Conservation (phyloP, 352 stramenopile genomes). For the Pythium myriotylum region DNA sequence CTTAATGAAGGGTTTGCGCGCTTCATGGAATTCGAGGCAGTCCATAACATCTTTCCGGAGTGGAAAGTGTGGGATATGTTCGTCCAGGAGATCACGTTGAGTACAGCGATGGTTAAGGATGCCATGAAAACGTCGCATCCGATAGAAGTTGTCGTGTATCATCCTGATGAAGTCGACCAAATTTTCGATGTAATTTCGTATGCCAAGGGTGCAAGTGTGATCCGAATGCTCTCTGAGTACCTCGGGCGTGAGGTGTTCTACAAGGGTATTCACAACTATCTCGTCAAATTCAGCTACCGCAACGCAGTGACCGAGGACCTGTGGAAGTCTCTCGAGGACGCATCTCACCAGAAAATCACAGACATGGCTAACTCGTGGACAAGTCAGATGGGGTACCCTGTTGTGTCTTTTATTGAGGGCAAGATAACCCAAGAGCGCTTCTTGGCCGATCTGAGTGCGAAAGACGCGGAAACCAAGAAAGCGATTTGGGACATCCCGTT, state of each 20-base stretch:
- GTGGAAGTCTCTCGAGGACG: slow-evolving; percentile 92
- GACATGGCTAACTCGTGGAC: slow-evolving; percentile 94
- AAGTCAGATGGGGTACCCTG: slow-evolving; percentile 93
- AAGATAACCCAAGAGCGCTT: slow-evolving; percentile 93
- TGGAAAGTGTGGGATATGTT: slow-evolving; percentile 98
- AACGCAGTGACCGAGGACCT: slow-evolving; percentile 96
- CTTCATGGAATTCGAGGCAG: slow-evolving; percentile 96
- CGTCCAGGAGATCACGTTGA: slow-evolving; percentile 78
- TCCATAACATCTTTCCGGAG: slow-evolving; percentile 93
- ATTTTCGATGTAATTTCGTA: slow-evolving; percentile 99
- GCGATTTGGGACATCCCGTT: slow-evolving; percentile 87
- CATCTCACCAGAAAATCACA: slow-evolving; percentile 89
- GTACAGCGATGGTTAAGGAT: slow-evolving; percentile 92
- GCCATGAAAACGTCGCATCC: slow-evolving; percentile 90
- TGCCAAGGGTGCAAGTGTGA: slow-evolving; percentile 88
- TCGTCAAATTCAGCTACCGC: slow-evolving; percentile 91
- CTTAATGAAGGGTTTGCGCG: slow-evolving; percentile 98
- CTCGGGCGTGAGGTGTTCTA: slow-evolving; percentile 79
- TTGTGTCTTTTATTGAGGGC: slow-evolving; percentile 80
- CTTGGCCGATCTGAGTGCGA: slow-evolving; percentile 87
- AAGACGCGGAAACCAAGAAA: slow-evolving; percentile 47
- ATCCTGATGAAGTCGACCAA: slow-evolving; percentile 96
- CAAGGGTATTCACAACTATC: slow-evolving; percentile 92
- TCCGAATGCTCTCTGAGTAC: slow-evolving; percentile 81
- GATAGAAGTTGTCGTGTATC: slow-evolving; percentile 94